Evolutionary conservation across 1,284 basidiomycete species (phyloP).

Genomic region (Cryptococcus depauperatus): DNA sequence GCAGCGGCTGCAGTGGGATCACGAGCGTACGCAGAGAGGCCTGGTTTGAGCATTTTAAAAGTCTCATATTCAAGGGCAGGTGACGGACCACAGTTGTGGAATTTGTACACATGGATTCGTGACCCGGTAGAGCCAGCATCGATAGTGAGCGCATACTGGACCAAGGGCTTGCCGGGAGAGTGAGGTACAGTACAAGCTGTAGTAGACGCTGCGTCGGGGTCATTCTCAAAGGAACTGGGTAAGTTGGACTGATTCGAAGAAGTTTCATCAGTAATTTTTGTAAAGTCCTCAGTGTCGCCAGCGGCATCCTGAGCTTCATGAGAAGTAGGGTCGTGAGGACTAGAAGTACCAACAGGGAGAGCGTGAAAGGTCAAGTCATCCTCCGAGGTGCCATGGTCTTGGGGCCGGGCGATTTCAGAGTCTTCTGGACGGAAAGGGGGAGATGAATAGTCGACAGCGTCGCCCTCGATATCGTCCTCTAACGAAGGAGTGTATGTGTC

Average conservation of each 20-base stretch:
- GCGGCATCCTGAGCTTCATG: slow-evolving; percentile 19
- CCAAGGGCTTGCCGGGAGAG: slow-evolving; percentile 50
- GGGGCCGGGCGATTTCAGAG: slow-evolving; percentile 16
- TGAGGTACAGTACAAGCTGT: slow-evolving; percentile 56
- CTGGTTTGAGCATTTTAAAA: slow-evolving; percentile 76
- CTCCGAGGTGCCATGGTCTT: slow-evolving; percentile 18
- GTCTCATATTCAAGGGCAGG: slow-evolving; percentile 87
- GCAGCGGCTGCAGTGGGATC: slow-evolving; percentile 62
- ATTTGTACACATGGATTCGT: slow-evolving; percentile 96
- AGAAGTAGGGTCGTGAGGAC: slow-evolving; percentile 25
- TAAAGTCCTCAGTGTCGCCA: slow-evolving; percentile 27
- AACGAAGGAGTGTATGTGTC: slow-evolving; percentile 35
- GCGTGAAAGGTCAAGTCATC: slow-evolving; percentile 26
- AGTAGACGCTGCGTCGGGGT: slow-evolving; percentile 36
- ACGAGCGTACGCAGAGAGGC: slow-evolving; percentile 62
- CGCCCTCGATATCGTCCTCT: slow-evolving; percentile 17
- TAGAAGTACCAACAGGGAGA: slow-evolving; percentile 17
- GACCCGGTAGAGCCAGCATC: slow-evolving; percentile 97
- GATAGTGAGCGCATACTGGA: slow-evolving; percentile 94
- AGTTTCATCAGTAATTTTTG: slow-evolving; percentile 28
- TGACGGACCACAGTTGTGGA: slow-evolving; percentile 76
- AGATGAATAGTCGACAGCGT: slow-evolving; percentile 32
- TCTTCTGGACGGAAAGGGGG: slow-evolving; percentile 38
- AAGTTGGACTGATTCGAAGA: slow-evolving; percentile 14
- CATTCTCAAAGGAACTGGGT: slow-evolving; percentile 41